Base-by-base conservation (phyloP, 768 basidiomycete genomes). In the Tylopilus sp. region DNA sequence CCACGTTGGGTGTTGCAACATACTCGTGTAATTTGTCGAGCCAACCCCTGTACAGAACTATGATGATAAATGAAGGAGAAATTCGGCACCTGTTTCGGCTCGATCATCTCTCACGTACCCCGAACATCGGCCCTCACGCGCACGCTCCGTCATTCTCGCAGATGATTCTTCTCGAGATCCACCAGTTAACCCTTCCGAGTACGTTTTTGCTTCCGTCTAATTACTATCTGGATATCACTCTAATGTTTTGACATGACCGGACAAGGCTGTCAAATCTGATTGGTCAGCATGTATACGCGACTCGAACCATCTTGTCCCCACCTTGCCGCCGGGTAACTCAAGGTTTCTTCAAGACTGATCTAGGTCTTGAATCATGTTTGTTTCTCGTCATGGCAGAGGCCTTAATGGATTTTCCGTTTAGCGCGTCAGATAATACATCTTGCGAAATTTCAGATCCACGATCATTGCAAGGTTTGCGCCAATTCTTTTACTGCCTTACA, bases 41-140 rank as follows among this genome's bases (percentile, higher is more conserved):
- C 12, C 8, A 28, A 5, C 28, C 28, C 28, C 28, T 8, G 28
- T 28, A 8, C 28, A 28, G 26, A 26, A 6, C 26, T 26, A 26
- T 26, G 26, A 26, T 9, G 26, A 26, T 2, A 9, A 26, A 2
- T 26, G 26, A 26, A 9, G 26, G 5, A 26, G 28, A 8, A 2
- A 3, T 15, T 44, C 38, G 42, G 38, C 13, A 30, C 33, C 15
- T 17, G 2, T 15, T 25, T 28, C 26, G 43, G 26, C 9, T 18
- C 17, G 6, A 6, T 33, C 11, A 11, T 39, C 38, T 51, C 50
- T 13, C 44, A 51, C 50, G 31, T 17, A 1, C 23, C 11, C 39
- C 51, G 51, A 51, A 18, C 39, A 47, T 41, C 51, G 51, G 39
- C 30, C 51, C 40, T 40, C 31, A 18, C 10, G 22, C 40, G 6